A percentile compares a stretch with the other conserved stretches of the same genome.
phyloP scores from a whole-genome alignment of 192 early-diverging fungal genomes.

The Coemansia sp. region DNA sequence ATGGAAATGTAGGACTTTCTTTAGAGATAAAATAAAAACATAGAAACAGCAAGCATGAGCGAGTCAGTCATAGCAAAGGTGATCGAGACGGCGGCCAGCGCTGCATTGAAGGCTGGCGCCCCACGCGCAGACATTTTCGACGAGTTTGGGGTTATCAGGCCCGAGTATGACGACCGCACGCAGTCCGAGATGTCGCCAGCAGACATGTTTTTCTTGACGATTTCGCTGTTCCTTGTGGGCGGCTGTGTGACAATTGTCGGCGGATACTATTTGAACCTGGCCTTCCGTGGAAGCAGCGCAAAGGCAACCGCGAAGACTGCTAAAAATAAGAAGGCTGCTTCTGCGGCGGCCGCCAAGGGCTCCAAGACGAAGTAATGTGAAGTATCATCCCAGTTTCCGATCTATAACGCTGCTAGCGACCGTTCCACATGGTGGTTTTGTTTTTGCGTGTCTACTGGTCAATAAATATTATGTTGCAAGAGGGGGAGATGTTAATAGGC shows the following conservation, averaged over 20 bases:
- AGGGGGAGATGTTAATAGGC: neutral
- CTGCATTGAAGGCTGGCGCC: slow-evolving; percentile 25
- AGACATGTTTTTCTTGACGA: slow-evolving; percentile 54
- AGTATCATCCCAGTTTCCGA: neutral
- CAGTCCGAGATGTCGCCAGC: slow-evolving; percentile 55
- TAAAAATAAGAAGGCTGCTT: slow-evolving; percentile 18
- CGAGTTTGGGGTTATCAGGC: slow-evolving; percentile 50
- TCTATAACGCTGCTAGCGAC: neutral
- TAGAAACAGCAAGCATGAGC: slow-evolving; percentile 31
- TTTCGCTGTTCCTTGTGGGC: slow-evolving; percentile 55
- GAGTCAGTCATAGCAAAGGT: slow-evolving; percentile 37
- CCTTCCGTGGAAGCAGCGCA: slow-evolving; percentile 38
- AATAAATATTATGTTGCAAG: neutral
- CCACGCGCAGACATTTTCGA: slow-evolving; percentile 43
- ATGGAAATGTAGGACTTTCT: no score
- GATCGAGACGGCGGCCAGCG: slow-evolving; percentile 36
- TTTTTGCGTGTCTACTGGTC: neutral
- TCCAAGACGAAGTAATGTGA: slow-evolving; percentile 9
- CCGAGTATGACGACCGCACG: slow-evolving; percentile 51
- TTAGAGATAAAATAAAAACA: neutral
- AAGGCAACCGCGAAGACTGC: slow-evolving; percentile 34
- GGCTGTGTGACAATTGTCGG: slow-evolving; percentile 54
- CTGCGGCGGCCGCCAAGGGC: slow-evolving; percentile 1
- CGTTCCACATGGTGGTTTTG: neutral
- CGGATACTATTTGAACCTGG: slow-evolving; percentile 54